Conservation (phyloP, 1,284 basidiomycete genomes). For the Trametes pubescens region DNA sequence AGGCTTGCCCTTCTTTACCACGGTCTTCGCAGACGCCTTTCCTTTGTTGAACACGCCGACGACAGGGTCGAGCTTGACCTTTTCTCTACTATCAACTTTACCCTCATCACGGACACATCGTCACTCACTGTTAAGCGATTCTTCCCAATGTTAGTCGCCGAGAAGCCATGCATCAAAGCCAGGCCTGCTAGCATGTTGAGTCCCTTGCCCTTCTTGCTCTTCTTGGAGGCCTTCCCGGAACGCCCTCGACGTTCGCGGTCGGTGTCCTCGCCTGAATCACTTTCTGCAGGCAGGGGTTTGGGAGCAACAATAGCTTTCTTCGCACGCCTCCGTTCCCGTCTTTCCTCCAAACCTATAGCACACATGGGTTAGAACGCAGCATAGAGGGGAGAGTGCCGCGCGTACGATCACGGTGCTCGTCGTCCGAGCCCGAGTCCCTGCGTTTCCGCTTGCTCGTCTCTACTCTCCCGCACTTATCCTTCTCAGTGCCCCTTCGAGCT, state of each 20-base stretch:
- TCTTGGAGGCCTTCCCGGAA: slow-evolving; percentile 39
- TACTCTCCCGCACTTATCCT: neutral
- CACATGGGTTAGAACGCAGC: no score
- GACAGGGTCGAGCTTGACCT: slow-evolving; percentile 57
- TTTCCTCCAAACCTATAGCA: slow-evolving; percentile 43
- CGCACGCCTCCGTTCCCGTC: slow-evolving; percentile 45
- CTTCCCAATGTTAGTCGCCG: slow-evolving; percentile 72
- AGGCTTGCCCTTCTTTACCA: slow-evolving; percentile 26
- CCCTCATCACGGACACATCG: neutral
- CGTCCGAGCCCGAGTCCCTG: neutral
- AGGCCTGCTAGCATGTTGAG: slow-evolving; percentile 55
- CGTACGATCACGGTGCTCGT: slow-evolving; percentile 26
- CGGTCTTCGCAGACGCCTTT: slow-evolving; percentile 64
- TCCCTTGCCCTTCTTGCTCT: slow-evolving; percentile 44
- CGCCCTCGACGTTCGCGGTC: slow-evolving; percentile 11
- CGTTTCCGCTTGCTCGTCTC: neutral
- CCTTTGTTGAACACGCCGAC: slow-evolving; percentile 78
- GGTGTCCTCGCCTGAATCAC: slow-evolving; percentile 21
- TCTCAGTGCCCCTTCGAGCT: neutral
- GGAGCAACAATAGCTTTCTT: slow-evolving; percentile 56
- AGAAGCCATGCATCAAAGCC: slow-evolving; percentile 79
- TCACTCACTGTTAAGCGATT: slow-evolving; percentile 70
- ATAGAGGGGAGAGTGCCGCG: neutral
- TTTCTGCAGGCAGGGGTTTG: slow-evolving; percentile 13
- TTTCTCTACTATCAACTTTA: slow-evolving; percentile 13